Evolutionary conservation across 2,329 filamentous ascomycete genomes (phyloP).

Genomic region (Chaetomiaceae sp.): DNA sequence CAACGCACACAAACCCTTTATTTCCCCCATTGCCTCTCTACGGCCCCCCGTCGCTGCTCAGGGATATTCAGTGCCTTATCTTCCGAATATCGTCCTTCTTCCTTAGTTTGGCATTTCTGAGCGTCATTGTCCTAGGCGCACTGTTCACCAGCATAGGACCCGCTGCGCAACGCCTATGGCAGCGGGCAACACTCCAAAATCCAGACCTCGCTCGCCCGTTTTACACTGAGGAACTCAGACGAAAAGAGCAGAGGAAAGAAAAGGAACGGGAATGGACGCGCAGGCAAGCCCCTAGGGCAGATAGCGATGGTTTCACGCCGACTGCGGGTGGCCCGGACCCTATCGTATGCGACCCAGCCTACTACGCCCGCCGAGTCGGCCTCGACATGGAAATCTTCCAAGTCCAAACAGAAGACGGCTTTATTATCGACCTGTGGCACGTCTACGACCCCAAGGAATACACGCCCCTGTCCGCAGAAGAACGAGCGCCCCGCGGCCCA

Average conservation of each 20-base stretch:
- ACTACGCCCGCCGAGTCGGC: constrained; percentile 84
- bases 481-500: constrained; percentile 54
- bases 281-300: constrained; percentile 38
- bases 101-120: constrained; percentile 72
- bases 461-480: constrained; percentile 43
- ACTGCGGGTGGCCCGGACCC: constrained; percentile 78
- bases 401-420: constrained; percentile 91
- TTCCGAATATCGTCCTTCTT: constrained; percentile 68
- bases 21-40: constrained; percentile 84
- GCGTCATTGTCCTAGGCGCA: constrained; percentile 70
- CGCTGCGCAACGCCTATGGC: constrained; percentile 45
- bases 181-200: constrained; percentile 55
- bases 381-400: constrained; percentile 78
- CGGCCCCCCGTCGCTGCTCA: constrained; percentile 64
- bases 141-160: constrained; percentile 62
- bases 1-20: constrained; percentile 69
- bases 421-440: constrained; percentile 85
- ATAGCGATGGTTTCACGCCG: constrained; percentile 59
- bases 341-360: constrained; percentile 71
- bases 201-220: constrained; percentile 62
- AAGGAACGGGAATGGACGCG: constrained; percentile 61
- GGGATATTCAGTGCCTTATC: constrained; percentile 59
- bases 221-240: constrained; percentile 63
- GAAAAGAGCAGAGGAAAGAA: constrained; percentile 52
- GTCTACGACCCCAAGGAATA: constrained; percentile 80